Evolutionary conservation across 805 yeast species (phyloP).

Genomic region (Komagataella ulmi): DNA sequence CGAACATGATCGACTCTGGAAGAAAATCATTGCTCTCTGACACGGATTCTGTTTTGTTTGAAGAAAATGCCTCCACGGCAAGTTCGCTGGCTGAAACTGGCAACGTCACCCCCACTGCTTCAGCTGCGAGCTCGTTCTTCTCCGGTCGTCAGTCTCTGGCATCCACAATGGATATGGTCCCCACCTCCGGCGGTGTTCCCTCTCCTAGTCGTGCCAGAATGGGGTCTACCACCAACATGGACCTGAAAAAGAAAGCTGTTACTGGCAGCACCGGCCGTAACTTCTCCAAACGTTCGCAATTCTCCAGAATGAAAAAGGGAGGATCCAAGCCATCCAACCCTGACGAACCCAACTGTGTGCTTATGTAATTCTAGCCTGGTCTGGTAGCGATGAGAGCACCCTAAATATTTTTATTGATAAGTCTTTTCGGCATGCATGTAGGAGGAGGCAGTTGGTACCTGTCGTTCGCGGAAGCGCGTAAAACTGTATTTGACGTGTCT

Average conservation of each 20-base stretch:
- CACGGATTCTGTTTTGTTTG: not conserved
- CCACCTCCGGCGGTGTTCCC: not conserved
- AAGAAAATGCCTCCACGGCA: not conserved
- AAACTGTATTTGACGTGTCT: not conserved
- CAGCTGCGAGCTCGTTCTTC: not conserved
- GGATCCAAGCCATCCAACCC: conserved; percentile 7
- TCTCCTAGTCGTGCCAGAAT: not conserved
- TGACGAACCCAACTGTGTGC: conserved; percentile 13
- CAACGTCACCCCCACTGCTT: not conserved
- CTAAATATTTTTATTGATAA: no score
- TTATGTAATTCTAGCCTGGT: conserved; percentile 11
- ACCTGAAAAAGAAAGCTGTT: not conserved
- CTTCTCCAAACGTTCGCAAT: not conserved
- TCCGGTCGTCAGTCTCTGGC: not conserved
- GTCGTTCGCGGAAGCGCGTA: not conserved
- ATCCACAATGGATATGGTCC: not conserved
- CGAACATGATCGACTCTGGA: not conserved
- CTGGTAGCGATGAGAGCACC: no score
- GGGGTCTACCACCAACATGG: not conserved
- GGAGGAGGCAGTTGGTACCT: not conserved
- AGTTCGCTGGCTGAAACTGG: not conserved
- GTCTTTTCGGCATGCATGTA: not conserved
- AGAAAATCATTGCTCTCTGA: not conserved
- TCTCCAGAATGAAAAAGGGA: not conserved
- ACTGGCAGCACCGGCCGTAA: not conserved